Evolutionary conservation across 176 grass and related monocot genomes (phyloP), one percentile per base, ranked within the genome.

Genomic region (Bothriochloa decipiens): DNA sequence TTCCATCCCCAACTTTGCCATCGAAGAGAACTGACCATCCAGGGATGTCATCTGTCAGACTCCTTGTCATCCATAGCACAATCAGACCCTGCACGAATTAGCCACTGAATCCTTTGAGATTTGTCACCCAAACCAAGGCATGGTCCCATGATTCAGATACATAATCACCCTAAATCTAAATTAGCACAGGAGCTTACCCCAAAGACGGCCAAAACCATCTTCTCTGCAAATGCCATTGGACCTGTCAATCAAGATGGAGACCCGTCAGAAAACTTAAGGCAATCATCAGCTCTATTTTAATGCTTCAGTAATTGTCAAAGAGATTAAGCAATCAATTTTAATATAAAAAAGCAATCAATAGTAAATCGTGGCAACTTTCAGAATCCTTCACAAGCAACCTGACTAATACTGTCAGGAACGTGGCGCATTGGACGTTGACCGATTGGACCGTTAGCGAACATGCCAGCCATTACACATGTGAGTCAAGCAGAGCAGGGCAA

Each of bases 171-270:
- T 16, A 29, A 26, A n/a, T 18, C 22, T 60, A 11, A 17, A 67
- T 3, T 55, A 17, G 32, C 4, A 45, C 18, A 22, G 10, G 82
- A 68, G 13, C 35, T 91, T 88, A 97, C 95, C 80, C 92, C 90
- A 74, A 97, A 97, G 18, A 94, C 78, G 5, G 90, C 75, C 64
- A 97, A 83, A 37, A 97, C 85, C 92, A 97, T 97, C 92, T 94
- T 97, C 88, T 97, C 92, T 61, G 95, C 95, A 89, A 97, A 97
- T 72, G 86, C 92, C 95, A 97, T 97, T 11, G 95, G 90, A 69
- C 95, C 95, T 94, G 87, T 64, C 76, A 49, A 68, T 36, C 3
- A 82, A 40, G 20, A 83, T 33, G 5, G 5, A 70, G 53, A 84
- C 13, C 1, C 22, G 39, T 77, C 57, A 88, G 70, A 74, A 7